Evolutionary conservation across 768 basidiomycete genomes (phyloP).

Genomic region (Mycena floridula): DNA sequence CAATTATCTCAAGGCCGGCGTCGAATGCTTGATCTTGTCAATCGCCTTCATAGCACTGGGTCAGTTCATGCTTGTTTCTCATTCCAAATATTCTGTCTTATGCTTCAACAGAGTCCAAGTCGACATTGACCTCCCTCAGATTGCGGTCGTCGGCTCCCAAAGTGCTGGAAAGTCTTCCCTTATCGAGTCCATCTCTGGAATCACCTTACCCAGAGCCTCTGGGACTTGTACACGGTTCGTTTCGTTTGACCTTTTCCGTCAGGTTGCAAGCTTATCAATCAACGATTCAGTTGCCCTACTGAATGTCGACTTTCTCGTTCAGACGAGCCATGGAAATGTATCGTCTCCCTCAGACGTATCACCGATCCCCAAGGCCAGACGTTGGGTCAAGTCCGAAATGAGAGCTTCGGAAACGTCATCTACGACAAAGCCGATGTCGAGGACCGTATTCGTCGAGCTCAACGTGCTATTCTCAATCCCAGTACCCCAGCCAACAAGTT

Average conservation of each 20-base stretch:
- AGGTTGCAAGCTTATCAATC: not conserved
- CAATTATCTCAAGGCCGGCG: constrained; percentile 34
- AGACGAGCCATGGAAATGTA: constrained; percentile 39
- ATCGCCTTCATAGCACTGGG: constrained; percentile 60
- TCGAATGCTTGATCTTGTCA: constrained; percentile 52
- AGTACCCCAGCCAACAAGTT: constrained; percentile 25
- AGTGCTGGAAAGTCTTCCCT: constrained; percentile 74
- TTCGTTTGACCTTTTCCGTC: not conserved
- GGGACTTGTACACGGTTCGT: constrained; percentile 72
- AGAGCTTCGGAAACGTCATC: constrained; percentile 43
- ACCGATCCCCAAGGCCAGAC: constrained; percentile 32
- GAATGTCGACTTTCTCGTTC: constrained; percentile 48
- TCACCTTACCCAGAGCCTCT: constrained; percentile 62
- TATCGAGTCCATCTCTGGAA: constrained; percentile 71
- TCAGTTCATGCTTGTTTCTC: constrained; percentile 16
- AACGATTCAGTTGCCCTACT: constrained; percentile 18
- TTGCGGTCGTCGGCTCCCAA: constrained; percentile 68
- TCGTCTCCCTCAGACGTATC: constrained; percentile 39
- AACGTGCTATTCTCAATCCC: constrained; percentile 62
- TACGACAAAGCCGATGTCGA: constrained; percentile 49
- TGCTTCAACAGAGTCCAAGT: constrained; percentile 46
- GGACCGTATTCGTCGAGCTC: constrained; percentile 60
- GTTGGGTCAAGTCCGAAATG: constrained; percentile 34
- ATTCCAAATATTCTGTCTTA: not conserved
- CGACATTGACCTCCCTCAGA: constrained; percentile 68